A percentile compares a stretch with the other conserved stretches of the same genome.
Conservation (phyloP, 148 eudicot species). For the Vaccinium darrowii region DNA sequence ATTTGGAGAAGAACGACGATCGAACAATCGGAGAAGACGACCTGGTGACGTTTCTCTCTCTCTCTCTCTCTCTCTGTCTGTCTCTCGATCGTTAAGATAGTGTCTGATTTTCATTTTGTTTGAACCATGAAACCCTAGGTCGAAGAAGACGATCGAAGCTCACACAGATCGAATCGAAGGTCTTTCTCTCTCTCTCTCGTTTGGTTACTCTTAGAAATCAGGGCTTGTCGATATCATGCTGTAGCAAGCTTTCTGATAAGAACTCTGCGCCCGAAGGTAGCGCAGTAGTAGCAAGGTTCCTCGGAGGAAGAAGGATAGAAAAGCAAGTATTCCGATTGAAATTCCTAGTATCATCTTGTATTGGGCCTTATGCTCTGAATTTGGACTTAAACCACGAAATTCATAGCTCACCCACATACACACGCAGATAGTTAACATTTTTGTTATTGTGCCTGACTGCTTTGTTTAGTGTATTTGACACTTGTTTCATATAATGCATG, state of each 20-base stretch:
- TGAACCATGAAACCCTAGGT: too few relatives aligned
- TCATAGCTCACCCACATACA: neutral
- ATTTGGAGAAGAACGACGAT: too few relatives aligned
- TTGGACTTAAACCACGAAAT: constrained; percentile 50
- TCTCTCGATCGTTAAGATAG: too few relatives aligned
- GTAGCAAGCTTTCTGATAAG: constrained; percentile 28
- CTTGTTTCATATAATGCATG: neutral
- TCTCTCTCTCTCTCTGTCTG: too few relatives aligned
- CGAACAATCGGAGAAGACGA: too few relatives aligned
- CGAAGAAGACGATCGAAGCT: too few relatives aligned
- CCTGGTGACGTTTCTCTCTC: too few relatives aligned
- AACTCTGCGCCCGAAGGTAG: constrained; percentile 42
- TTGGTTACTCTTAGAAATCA: too few relatives aligned
- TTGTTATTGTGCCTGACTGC: neutral
- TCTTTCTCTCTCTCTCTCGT: too few relatives aligned
- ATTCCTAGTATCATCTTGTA: constrained; percentile 45
- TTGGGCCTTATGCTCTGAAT: constrained; percentile 29
- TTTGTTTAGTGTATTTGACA: neutral
- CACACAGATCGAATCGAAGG: too few relatives aligned
- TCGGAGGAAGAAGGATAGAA: constrained; percentile 44
- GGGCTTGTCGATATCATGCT: too few relatives aligned
- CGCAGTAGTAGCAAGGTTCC: constrained; percentile 47
- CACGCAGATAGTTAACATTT: neutral
- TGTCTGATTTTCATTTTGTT: too few relatives aligned
- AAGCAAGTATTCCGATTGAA: constrained; percentile 49